Base-by-base conservation (phyloP, 164 flowering plant genomes). In the Vitis riparia region DNA sequence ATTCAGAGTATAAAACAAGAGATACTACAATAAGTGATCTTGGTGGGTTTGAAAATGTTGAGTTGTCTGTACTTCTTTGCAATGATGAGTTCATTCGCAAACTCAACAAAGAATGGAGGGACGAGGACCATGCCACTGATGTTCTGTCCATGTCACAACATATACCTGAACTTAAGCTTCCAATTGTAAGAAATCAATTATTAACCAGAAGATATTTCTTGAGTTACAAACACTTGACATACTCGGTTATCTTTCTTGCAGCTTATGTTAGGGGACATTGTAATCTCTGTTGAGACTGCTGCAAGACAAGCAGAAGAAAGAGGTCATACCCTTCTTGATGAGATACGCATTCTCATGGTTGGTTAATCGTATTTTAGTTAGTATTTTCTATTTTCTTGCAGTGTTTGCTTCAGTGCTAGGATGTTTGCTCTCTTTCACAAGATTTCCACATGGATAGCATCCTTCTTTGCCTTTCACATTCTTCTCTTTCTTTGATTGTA, bases 81-180 rank as follows among this genome's bases (percentile, higher is more conserved):
- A 92, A 96, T 75, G 98, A 96, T 79, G 88, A 87, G 17, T 93
- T 93, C 70, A 93, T 96, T 73, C 76, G 87, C 29, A 80, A 90
- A 56, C 94, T 96, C 23, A 96, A 96, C 66, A 91, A 87, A 75
- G 97, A 93, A 32, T 96, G 99, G 99, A 88, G 99, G 76, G 91
- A 87, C 69, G 99, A 91, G 76, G 97, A 93, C 71, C 93, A 86
- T 73, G 86, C 99, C 14, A 96, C 99, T 49, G 98, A 96, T 88
- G 99, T 96, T 67, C 97, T 96, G 51, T 96, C 99, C 62, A 87
- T 96, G 97, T 91, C 99, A 12, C 91, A 92, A 67, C 99, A 93
- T 80, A 79, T 91, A 55, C 90, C 97, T 23, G 94, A 76, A 65
- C 87, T 96, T 68, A 76, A 88, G 65, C 88, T 93, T 73, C 98